Evolutionary conservation across 441 rosid species (phyloP).

Genomic region (Erodium moschatum): DNA sequence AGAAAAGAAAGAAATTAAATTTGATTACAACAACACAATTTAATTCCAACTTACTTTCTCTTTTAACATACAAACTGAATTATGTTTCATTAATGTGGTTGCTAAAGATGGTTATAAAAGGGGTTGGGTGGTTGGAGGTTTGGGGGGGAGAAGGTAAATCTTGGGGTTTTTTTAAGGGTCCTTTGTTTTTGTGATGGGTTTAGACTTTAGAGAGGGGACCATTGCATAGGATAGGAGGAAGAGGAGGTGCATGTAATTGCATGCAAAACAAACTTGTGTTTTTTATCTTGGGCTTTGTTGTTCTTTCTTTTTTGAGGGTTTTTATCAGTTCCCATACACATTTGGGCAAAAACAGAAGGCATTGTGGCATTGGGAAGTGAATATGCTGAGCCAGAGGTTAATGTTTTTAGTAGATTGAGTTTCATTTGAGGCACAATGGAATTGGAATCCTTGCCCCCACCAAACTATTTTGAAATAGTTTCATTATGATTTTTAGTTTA

Average conservation of each 20-base stretch:
- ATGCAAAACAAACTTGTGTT: constrained; percentile 29
- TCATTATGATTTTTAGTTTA: neutral
- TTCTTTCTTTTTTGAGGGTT: constrained; percentile 24
- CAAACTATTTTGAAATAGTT: neutral
- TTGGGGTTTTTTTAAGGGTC: constrained; percentile 3
- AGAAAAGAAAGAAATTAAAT: neutral
- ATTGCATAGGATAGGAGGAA: constrained; percentile 19
- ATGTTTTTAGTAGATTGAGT: neutral
- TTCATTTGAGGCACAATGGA: neutral
- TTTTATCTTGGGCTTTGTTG: constrained; percentile 20
- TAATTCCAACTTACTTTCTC: neutral
- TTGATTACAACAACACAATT: constrained; percentile 2
- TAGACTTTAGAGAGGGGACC: constrained; percentile 24
- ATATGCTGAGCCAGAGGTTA: neutral
- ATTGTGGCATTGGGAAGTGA: neutral
- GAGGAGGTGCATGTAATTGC: constrained; percentile 28
- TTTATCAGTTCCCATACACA: neutral
- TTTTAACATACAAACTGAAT: neutral
- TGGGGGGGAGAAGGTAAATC: constrained; percentile 13
- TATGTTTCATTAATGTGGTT: constrained; percentile 1
- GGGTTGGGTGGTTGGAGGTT: constrained; percentile 25
- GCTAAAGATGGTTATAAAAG: constrained; percentile 13
- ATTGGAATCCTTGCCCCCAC: constrained; percentile 1
- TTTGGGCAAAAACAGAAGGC: constrained; percentile 5
- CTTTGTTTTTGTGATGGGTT: neutral